Base-by-base conservation (phyloP, 2,329 filamentous ascomycete genomes). In the Arthrinium phaeospermum region DNA sequence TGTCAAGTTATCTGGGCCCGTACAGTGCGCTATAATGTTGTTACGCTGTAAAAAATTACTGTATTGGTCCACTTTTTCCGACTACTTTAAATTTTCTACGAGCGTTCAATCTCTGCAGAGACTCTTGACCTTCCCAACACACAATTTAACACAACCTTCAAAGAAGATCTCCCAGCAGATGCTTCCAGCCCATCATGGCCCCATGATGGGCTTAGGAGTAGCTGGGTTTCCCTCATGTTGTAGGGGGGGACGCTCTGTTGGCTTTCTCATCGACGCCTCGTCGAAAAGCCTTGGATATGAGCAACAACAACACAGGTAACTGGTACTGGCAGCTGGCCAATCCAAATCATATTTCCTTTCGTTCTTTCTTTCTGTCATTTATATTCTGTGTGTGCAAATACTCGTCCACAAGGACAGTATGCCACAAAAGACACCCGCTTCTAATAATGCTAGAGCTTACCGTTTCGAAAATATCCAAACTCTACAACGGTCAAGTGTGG, bases 401-500 rank as follows among this genome's bases (percentile, higher is more conserved):
- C 1, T 37, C 10, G 8, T 41, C 53, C 8, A 37, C 53, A 22
- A 37, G 30, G 27, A 37, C 16, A 3, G 46, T 49, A 49, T 49
- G 16, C 37, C 16, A 37, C 37, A 41, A 30, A 45, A 67, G n/a
- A 72, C 67, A 72, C 67, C 74, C 79, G 88, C 89, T 91, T 91
- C 88, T 83, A 88, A 85, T 85, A 83, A 85, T 89, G 89, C 89
- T 91, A 91, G 89, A 91, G 88, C 89, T 90, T 90, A 87, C 85
- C 89, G 88, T 83, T 84, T 86, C 81, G 81, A 83, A 67, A 34
- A 34, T 41, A 64, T 64, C 57, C 34, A 64, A 41, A 64, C 57
- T 64, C 84, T 82, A 90, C 85, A 86, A 85, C 88, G 89, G 81
- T 86, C 87, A 89, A 89, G 89, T 91, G 89, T 91, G 89, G 89